These are phyloP conservation scores for Fusarium udum DNA, from an alignment of 2,329 filamentous ascomycete species.

Conservation along the genomic window DNA sequence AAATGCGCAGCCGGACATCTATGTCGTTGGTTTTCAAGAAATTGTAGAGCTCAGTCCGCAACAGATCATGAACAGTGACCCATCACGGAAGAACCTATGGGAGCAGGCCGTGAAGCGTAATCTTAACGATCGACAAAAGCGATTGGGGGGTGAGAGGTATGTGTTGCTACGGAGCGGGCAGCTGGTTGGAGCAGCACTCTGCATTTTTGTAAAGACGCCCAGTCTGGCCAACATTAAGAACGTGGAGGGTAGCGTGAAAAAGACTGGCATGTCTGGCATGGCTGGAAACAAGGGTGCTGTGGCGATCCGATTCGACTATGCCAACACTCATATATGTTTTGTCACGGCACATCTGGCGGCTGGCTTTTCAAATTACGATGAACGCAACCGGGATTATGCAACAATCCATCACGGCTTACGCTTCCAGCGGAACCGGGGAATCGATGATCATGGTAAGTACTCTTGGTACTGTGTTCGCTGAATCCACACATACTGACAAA, in stretches of 20 bases:
- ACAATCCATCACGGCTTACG: constrained; percentile 87
- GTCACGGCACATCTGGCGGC: constrained; percentile 96
- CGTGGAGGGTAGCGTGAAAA: constrained; percentile 95
- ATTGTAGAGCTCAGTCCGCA: constrained; percentile 98
- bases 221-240: constrained; percentile 87
- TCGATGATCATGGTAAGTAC: constrained; percentile 82
- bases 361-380: constrained; percentile 96
- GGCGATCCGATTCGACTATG: constrained; percentile 94
- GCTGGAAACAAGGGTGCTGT: constrained; percentile 98
- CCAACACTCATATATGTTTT: constrained; percentile 91
- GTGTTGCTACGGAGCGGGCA: constrained; percentile 91
- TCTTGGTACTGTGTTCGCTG: not conserved
- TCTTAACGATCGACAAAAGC: constrained; percentile 76
- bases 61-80: constrained; percentile 99
- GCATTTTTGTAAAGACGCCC: constrained; percentile 87
- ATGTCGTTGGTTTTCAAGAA: constrained; percentile 94
- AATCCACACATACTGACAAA: constrained; percentile 30
- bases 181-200: constrained; percentile 90
- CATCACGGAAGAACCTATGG: constrained; percentile 84
- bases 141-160: constrained; percentile 77
- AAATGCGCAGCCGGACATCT: constrained; percentile 79
- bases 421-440: constrained; percentile 90
- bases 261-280: constrained; percentile 93
- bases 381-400: constrained; percentile 90
- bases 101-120: constrained; percentile 81